These are phyloP conservation scores for Coemansia sp. DNA, from an alignment of 192 early-diverging fungal genomes.

Conservation along the genomic window DNA sequence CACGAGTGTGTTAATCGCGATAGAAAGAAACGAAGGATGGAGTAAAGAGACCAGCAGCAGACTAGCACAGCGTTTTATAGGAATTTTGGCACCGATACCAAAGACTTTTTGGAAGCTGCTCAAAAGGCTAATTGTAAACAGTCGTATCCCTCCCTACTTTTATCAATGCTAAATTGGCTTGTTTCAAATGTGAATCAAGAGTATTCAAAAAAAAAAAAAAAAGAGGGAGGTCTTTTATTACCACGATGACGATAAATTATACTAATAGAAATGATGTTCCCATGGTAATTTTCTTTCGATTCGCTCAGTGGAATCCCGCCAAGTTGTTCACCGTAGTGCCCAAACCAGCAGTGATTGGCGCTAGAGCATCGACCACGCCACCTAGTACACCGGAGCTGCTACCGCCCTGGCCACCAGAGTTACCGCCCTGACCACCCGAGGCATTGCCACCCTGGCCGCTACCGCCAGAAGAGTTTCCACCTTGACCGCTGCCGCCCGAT, in stretches of 20 bases:
- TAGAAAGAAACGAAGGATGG: neutral
- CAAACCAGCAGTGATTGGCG: constrained; percentile 10
- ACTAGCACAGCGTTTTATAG: neutral
- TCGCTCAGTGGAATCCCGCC: constrained; percentile 3
- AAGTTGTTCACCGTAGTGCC: constrained; percentile 5
- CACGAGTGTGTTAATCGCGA: neutral
- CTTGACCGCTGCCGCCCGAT: neutral
- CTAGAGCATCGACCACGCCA: constrained; percentile 18
- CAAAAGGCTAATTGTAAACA: neutral
- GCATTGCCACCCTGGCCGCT: neutral
- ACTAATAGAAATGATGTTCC: neutral
- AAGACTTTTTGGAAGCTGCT: neutral
- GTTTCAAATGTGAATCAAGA: neutral
- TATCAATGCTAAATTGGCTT: neutral
- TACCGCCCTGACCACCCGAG: neutral
- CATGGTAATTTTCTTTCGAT: neutral
- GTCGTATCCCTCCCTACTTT: neutral
- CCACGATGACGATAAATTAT: neutral
- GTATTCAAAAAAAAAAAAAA: neutral
- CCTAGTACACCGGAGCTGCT: constrained; percentile 3
- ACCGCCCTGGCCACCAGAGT: neutral
- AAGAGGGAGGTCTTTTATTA: neutral
- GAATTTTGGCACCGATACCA: no score
- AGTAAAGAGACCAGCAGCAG: neutral
- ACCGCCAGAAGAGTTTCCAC: neutral